Percentiles rank a stretch among this genome's conserved stretches.
Evolutionary conservation across 805 yeast species (phyloP).

Genomic region (Wickerhamiella dianesei): DNA sequence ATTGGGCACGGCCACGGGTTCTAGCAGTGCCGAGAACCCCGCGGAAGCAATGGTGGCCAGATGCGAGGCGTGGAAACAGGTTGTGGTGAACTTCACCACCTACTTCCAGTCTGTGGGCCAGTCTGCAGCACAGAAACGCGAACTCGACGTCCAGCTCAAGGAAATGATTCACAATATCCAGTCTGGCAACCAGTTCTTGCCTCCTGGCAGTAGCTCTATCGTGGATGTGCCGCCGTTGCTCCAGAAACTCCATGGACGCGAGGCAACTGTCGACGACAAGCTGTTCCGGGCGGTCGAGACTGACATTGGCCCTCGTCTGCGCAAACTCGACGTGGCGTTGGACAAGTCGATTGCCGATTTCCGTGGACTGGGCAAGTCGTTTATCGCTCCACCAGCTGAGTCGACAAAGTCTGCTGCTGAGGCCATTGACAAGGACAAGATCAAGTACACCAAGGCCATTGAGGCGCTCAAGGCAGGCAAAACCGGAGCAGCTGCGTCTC

Average conservation of each 20-base stretch:
- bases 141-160: slow-evolving; percentile 29
- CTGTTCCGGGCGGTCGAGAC: slow-evolving; percentile 49
- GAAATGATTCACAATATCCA: slow-evolving; percentile 39
- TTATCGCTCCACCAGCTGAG: slow-evolving; percentile 29
- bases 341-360: slow-evolving; percentile 80
- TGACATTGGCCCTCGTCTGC: slow-evolving; percentile 30
- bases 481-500: slow-evolving; percentile 12
- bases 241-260: slow-evolving; percentile 44
- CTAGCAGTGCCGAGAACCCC: slow-evolving; percentile 42
- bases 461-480: slow-evolving; percentile 10
- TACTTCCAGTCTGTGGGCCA: slow-evolving; percentile 75
- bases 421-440: slow-evolving; percentile 23
- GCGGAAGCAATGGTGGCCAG: slow-evolving; percentile 77
- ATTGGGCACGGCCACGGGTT: too few species aligned
- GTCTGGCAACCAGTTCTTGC: slow-evolving; percentile 36
- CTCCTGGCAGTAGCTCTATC: slow-evolving; percentile 66
- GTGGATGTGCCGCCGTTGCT: slow-evolving; percentile 69
- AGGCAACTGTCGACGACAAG: slow-evolving; percentile 41
- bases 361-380: slow-evolving; percentile 58
- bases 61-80: slow-evolving; percentile 74
- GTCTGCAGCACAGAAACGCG: slow-evolving; percentile 29
- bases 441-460: slow-evolving; percentile 26
- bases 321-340: slow-evolving; percentile 59
- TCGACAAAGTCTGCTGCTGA: slow-evolving; percentile 5
- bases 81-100: slow-evolving; percentile 57